A percentile compares a stretch with the other conserved stretches of the same genome.
phyloP scores from a whole-genome alignment of 139 green algal genomes.

The Gonium pectorale region DNA sequence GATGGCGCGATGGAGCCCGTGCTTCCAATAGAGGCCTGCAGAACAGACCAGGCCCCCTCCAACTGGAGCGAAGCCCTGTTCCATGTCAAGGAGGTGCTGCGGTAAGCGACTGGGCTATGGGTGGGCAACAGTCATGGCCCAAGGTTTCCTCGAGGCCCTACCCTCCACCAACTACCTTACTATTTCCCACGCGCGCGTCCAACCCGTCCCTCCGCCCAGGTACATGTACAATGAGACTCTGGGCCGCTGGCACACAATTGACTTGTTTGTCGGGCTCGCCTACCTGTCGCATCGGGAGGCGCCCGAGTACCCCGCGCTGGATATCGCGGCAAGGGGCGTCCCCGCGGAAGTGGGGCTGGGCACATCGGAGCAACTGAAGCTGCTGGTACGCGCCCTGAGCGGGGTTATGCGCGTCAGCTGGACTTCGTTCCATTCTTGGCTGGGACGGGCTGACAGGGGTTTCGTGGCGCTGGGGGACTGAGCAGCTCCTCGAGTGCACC shows the following conservation, averaged over 20 bases:
- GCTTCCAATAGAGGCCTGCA: not conserved
- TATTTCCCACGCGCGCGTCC: not conserved
- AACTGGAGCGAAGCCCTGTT: constrained; percentile 81
- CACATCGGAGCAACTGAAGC: not conserved
- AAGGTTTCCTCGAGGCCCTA: not conserved
- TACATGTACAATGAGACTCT: constrained; percentile 84
- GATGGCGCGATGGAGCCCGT: not conserved
- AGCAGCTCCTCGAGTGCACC: too few relatives aligned
- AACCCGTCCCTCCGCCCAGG: constrained; percentile 35
- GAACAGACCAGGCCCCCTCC: constrained; percentile 65
- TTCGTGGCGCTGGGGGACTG: too few relatives aligned
- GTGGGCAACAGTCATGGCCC: not conserved
- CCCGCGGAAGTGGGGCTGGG: not conserved
- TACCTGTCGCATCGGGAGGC: constrained; percentile 77
- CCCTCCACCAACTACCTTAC: not conserved
- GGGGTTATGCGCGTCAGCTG: too few relatives aligned
- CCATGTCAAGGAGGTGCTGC: constrained; percentile 81
- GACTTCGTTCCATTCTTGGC: too few relatives aligned
- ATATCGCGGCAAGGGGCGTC: constrained; percentile 67
- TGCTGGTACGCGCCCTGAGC: too few relatives aligned
- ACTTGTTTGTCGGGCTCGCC: constrained; percentile 86
- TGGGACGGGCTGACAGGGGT: too few relatives aligned
- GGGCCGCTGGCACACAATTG: constrained; percentile 80
- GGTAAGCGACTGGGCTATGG: constrained; percentile 60
- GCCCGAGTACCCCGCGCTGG: constrained; percentile 63